Evolutionary conservation across 306 rosid species (phyloP), one percentile per base, ranked within the genome.

Genomic region (Sechiopsis laciniata): DNA sequence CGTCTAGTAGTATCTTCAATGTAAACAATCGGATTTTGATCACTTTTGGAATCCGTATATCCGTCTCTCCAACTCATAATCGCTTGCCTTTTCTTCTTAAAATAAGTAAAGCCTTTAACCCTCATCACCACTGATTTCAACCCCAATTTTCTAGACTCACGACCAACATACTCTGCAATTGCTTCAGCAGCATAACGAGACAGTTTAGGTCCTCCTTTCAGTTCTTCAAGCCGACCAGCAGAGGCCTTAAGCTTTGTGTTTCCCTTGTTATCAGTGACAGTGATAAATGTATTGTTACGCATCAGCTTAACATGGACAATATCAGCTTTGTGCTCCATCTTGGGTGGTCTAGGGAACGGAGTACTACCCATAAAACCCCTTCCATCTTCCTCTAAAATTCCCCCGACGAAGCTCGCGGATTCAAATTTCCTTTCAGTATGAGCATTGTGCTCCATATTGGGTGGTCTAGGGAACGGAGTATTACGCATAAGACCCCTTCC

Each of bases 11-110:
- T 78, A 78, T 91, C 97, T 84, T 88, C 97, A 54, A 88, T 48
- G 77, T 76, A 87, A 32, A 85, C 85, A 81, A 91, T 62, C 4
- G 97, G 92, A 77, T 60, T 80, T 71, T 63, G 73, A 68, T 66
- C 87, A 60, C 76, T 78, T 63, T 78, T 77, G 46, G 96, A 85
- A 56, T 77, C 85, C 10, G 88, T 78, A 55, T 80, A 88, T 12
- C 95, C 95, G 15, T 87, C 95, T 79, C 75, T 87, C 95, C 92
- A 87, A 80, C 92, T 85, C 78, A 80, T 14, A 76, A 91, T 84
- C 2, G 97, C 95, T 61, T 84, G 86, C 81, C 74, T 91, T 74
- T 91, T 91, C 86, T 85, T 91, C 81, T 83, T 83, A 69, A 89
- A 91, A 60, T 75, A 82, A 21, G 89, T 86, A 73, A 82, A 88